phyloP scores from a whole-genome alignment of 1,284 basidiomycete genomes.

The Heterobasidion irregulare region DNA sequence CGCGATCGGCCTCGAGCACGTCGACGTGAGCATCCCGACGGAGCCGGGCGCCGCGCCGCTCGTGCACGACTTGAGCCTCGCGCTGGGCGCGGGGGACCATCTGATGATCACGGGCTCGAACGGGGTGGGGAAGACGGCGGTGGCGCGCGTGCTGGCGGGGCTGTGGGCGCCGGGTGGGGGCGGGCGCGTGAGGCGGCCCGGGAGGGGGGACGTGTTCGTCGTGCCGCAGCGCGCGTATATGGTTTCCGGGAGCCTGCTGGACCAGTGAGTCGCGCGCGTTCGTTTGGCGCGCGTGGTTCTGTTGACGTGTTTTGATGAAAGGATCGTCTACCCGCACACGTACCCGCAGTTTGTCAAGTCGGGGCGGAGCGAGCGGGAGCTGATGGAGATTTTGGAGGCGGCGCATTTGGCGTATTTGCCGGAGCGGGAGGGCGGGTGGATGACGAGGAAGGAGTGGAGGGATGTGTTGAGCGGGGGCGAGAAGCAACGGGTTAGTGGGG shows the following conservation, averaged over 20 bases:
- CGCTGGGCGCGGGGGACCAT: slow-evolving; percentile 77
- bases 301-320: slow-evolving; percentile 13
- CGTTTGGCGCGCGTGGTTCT: background rate
- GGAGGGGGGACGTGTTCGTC: slow-evolving; percentile 67
- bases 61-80: slow-evolving; percentile 66
- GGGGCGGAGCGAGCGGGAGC: slow-evolving; percentile 58
- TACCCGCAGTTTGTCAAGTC: slow-evolving; percentile 67
- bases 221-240: slow-evolving; percentile 92
- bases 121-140: slow-evolving; percentile 90
- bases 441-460: slow-evolving; percentile 91
- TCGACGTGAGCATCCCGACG: slow-evolving; percentile 64
- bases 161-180: slow-evolving; percentile 67
- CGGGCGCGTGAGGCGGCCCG: slow-evolving; percentile 32
- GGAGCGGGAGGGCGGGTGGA: slow-evolving; percentile 84
- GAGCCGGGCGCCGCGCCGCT: slow-evolving; percentile 28
- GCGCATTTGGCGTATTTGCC: slow-evolving; percentile 87
- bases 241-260: slow-evolving; percentile 78
- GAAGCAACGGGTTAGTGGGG: slow-evolving; percentile 71
- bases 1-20: slow-evolving; percentile 53
- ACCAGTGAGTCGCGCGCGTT: slow-evolving; percentile 51
- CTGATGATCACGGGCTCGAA: slow-evolving; percentile 92
- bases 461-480: slow-evolving; percentile 93
- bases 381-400: slow-evolving; percentile 68
- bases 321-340: slow-evolving; percentile 77
- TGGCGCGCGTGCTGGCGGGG: slow-evolving; percentile 86